Base-by-base conservation (phyloP, 306 rosid species). In the Trifolium pratense region DNA sequence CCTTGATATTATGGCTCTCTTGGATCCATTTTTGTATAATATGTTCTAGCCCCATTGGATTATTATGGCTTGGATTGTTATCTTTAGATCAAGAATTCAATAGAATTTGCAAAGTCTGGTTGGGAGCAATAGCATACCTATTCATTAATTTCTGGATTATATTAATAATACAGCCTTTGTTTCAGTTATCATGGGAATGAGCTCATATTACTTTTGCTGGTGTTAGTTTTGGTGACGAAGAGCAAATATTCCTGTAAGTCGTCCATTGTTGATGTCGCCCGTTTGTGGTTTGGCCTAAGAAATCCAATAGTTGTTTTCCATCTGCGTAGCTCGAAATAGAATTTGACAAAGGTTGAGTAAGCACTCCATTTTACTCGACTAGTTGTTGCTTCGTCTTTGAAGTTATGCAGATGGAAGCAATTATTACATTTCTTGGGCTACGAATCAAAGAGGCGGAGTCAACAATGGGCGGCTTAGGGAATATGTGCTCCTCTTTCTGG, bases 361-460 rank as follows among this genome's bases (percentile, higher is more conserved):
- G 91, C 97, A 70, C 89, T 83, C 97, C 89, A 91, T 59, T 93
- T 88, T 52, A 93, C 98, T 55, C 89, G 81, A 25, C 98, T 97
- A 0, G 88, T 93, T 81, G 84, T 88, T 6, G 89, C 77, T 80
- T 89, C 91, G 78, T 89, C 62, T 91, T 93, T 51, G 97, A 89
- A 81, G 87, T 82, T 65, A 77, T 93, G 57, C 98, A 93, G 62
- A 89, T 93, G 80, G 92, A 63, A 93, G 94, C 88, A 93, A 88
- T 83, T 93, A 93, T 78, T 93, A 96, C 96, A 85, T 93, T 55
- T 83, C 98, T 34, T 93, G 98, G 98, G 97, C 92, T 39, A 79
- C 91, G 20, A 92, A 89, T 73, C 80, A 79, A 45, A 83, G 49
- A 61, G 80, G 75, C 18, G 82, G 37, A 59, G 87, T 91, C 48